Percentiles rank a stretch among this genome's conserved stretches.
phyloP scores from a whole-genome alignment of 345 rosid species.

The Rhizophora mangle region DNA sequence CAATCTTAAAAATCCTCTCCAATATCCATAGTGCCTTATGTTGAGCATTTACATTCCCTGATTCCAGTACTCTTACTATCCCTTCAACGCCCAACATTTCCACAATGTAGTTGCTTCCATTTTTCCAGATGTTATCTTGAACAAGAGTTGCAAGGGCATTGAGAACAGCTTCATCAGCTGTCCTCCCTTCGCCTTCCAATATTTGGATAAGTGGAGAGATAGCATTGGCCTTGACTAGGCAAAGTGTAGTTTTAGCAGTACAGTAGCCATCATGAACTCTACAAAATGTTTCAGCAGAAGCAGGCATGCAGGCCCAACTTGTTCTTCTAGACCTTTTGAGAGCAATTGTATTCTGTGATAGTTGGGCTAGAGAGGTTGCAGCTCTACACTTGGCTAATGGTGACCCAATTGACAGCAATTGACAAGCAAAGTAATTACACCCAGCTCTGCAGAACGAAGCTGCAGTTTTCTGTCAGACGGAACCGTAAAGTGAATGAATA shows the following conservation, averaged over 20 bases:
- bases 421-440: constrained; percentile 53
- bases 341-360: constrained; percentile 52
- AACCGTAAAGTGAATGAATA: constrained; percentile 50
- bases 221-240: constrained; percentile 62
- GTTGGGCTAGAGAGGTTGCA: constrained; percentile 57
- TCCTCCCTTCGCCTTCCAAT: constrained; percentile 46
- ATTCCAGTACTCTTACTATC: constrained; percentile 42
- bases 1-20: constrained; percentile 47
- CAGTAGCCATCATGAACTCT: constrained; percentile 55
- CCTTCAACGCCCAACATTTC: constrained; percentile 35
- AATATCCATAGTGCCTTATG: constrained; percentile 56
- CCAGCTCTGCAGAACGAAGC: constrained; percentile 47
- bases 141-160: constrained; percentile 52
- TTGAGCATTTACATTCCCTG: constrained; percentile 41
- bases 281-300: constrained; percentile 41
- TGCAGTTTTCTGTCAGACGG: constrained; percentile 63
- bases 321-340: constrained; percentile 41
- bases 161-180: constrained; percentile 53
- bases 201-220: constrained; percentile 40
- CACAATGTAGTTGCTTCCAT: constrained; percentile 49
- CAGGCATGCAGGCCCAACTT: constrained; percentile 44
- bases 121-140: constrained; percentile 56
- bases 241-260: constrained; percentile 45
- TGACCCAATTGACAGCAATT: constrained; percentile 44
- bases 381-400: constrained; percentile 45